Evolutionary conservation across 2,329 filamentous ascomycete genomes (phyloP).

Genomic region (Penicillium sp.): DNA sequence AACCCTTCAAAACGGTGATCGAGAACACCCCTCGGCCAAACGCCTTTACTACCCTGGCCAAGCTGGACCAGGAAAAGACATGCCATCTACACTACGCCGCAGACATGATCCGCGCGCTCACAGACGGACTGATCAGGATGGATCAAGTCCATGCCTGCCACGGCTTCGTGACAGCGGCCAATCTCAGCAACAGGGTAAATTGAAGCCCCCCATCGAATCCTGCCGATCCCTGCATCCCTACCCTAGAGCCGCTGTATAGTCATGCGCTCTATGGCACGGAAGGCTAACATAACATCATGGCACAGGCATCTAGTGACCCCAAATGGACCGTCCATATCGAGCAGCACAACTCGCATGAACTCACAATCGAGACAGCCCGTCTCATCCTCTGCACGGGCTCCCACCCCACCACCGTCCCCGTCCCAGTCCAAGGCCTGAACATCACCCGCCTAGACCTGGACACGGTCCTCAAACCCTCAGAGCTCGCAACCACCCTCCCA

Average conservation of each 20-base stretch:
- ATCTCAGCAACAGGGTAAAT: constrained; percentile 34
- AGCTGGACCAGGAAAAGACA: constrained; percentile 58
- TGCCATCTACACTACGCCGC: constrained; percentile 61
- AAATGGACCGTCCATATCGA: constrained; percentile 39
- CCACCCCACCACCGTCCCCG: constrained; percentile 48
- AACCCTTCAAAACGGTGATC: constrained; percentile 56
- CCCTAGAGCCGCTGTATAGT: background rate
- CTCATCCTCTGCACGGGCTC: constrained; percentile 64
- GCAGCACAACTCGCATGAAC: constrained; percentile 28
- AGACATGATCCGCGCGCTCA: constrained; percentile 55
- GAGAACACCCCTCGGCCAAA: constrained; percentile 54
- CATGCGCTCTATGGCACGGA: background rate
- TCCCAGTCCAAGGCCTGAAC: constrained; percentile 46
- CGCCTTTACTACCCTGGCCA: constrained; percentile 56
- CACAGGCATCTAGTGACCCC: constrained; percentile 26
- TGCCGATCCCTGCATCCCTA: background rate
- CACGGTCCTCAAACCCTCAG: constrained; percentile 56
- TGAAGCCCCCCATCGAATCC: background rate
- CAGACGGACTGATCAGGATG: constrained; percentile 42
- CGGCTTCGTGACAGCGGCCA: constrained; percentile 39
- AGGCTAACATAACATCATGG: constrained; percentile 16
- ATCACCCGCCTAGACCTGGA: constrained; percentile 57
- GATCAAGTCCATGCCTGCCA: constrained; percentile 38
- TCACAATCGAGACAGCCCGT: constrained; percentile 44
- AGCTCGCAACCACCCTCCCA: constrained; percentile 48